phyloP scores from a whole-genome alignment of 2,329 filamentous ascomycete species.

The Pseudocercospora ulei region DNA sequence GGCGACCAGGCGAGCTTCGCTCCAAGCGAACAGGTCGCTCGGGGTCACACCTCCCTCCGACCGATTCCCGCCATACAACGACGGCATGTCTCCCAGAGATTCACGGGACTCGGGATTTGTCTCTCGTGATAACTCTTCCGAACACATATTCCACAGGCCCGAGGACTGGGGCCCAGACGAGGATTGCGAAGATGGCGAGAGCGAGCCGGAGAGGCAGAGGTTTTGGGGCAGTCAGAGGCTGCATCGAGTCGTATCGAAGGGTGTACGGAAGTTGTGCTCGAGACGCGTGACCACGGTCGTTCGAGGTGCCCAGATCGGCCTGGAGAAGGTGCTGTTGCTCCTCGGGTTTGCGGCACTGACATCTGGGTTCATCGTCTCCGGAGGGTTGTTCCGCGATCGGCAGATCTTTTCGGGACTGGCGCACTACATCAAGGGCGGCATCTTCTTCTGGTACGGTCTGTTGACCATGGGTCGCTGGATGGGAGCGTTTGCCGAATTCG shows the following conservation, averaged over 20 bases:
- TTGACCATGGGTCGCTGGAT: slow-evolving; percentile 82
- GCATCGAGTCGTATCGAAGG: slow-evolving; percentile 26
- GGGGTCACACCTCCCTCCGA: slow-evolving; percentile 30
- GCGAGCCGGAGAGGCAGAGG: slow-evolving; percentile 31
- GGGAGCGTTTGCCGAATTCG: slow-evolving; percentile 78
- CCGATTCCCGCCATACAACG: slow-evolving; percentile 20
- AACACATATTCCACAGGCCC: slow-evolving; percentile 25
- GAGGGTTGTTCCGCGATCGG: slow-evolving; percentile 57
- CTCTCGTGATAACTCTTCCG: slow-evolving; percentile 31
- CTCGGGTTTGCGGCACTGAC: slow-evolving; percentile 65
- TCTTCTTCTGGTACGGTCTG: slow-evolving; percentile 89
- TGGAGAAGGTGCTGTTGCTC: slow-evolving; percentile 68
- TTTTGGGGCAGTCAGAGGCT: slow-evolving; percentile 38
- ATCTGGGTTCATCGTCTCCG: slow-evolving; percentile 66
- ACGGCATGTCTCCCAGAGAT: slow-evolving; percentile 28
- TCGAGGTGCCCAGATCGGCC: slow-evolving; percentile 52
- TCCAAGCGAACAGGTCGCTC: slow-evolving; percentile 10
- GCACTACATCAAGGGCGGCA: slow-evolving; percentile 86
- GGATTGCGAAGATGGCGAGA: slow-evolving; percentile 39
- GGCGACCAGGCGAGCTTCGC: slow-evolving; percentile 12
- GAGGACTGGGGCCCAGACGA: slow-evolving; percentile 18
- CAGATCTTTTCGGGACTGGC: slow-evolving; percentile 74
- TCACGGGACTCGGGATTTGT: slow-evolving; percentile 37
- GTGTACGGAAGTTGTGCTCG: slow-evolving; percentile 30
- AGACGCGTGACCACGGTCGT: slow-evolving; percentile 50